These are phyloP conservation scores for Plantago elongata DNA, from an alignment of 257 asterid genomes.

Conservation along the genomic window DNA sequence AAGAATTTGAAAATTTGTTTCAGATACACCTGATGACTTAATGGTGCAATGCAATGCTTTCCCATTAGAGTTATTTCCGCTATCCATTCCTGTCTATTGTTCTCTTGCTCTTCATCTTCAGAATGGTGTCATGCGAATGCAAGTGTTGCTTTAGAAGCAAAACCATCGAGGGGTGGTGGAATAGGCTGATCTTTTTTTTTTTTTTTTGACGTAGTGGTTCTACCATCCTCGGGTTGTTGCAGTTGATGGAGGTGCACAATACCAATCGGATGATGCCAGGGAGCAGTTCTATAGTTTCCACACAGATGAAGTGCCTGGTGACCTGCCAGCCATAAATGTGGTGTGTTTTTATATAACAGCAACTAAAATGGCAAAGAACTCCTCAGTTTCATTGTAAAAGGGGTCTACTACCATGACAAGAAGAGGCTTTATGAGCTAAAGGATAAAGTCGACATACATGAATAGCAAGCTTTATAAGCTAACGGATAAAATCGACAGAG, in stretches of 20 bases:
- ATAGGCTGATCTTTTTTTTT: too few species aligned
- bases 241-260: constrained; percentile 59
- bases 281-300: constrained; percentile 84
- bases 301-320: constrained; percentile 79
- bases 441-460: constrained; percentile 68
- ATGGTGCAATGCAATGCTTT: too few species aligned
- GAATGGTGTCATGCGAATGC: too few species aligned
- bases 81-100: too few species aligned
- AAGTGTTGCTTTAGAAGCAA: too few species aligned
- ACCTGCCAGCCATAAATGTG: constrained; percentile 89
- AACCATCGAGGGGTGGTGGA: too few species aligned
- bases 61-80: too few species aligned
- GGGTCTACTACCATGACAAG: constrained; percentile 68
- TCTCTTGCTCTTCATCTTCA: too few species aligned
- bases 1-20: too few species aligned
- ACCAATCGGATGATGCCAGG: constrained; percentile 62
- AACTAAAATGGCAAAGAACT: constrained; percentile 67
- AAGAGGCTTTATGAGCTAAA: constrained; percentile 66
- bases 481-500: constrained; percentile 72
- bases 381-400: constrained; percentile 85
- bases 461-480: constrained; percentile 69
- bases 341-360: constrained; percentile 70
- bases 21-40: too few species aligned
- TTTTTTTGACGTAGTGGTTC: too few species aligned
- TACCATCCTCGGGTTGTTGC: constrained; percentile 90